Evolutionary conservation across 768 basidiomycete genomes (phyloP), one percentile per base, ranked within the genome.

Genomic region (Candolleomyces eurysporus): DNA sequence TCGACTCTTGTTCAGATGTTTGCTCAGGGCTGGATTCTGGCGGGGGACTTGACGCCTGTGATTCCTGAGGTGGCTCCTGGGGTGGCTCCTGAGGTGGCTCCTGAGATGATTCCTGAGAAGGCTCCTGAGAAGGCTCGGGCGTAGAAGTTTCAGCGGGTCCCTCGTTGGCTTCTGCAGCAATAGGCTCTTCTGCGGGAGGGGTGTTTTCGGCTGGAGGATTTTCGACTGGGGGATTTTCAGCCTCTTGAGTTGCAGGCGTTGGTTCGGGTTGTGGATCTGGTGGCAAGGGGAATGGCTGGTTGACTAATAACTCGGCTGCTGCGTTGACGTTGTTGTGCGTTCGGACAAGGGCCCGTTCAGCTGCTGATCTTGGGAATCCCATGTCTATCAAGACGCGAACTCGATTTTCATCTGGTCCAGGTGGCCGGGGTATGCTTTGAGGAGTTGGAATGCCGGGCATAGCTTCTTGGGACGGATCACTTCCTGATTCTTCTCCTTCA

Each of bases 351-450:
- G 96, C 96, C 57, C 88, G 84, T 69, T 92, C 91, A 2, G 89
- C 93, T 13, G 92, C 92, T 46, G 86, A 83, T n/a, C 94, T 86
- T 40, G 90, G 86, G 79, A 98, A 99, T 50, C 97, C 97, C 97
- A 99, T 98, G 68, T 98, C 97, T 10, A 86, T 89, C 58, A 98
- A 79, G 67, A 94, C 90, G 55, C 85, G 84, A 57, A 98, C 85
- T 40, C 89, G 85, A 50, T 80, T 81, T 71, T 95, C 93, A 70
- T 94, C 91, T 0, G 90, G 84, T 13, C 81, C 85, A 62, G 79
- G 74, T 62, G 71, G 71, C 22, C 74, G 77, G 21, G 75, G 68
- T 45, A 72, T 64, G 26, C 65, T 67, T 40, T 74, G 67, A 22
- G 66, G 61, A 32, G 74, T 53, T 22, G 46, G 42, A 45, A 43